These are phyloP conservation scores for Ceratocystis lukuohia DNA, from an alignment of 2,329 filamentous ascomycete species.

Conservation along the genomic window DNA sequence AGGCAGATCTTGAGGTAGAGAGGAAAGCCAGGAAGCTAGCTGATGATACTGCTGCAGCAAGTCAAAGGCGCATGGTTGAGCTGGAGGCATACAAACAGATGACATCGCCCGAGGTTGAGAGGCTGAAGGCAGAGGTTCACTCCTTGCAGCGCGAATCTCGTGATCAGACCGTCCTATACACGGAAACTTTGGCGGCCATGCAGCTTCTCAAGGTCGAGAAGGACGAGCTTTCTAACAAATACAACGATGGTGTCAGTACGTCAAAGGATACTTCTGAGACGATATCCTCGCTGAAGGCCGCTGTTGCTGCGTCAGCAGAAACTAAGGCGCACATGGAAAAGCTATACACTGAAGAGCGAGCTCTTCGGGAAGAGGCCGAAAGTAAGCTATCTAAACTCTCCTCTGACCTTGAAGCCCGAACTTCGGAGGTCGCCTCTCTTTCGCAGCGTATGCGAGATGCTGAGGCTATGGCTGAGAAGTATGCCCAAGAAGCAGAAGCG, in stretches of 20 bases:
- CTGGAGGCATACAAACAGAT: slow-evolving; percentile 74
- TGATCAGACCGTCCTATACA: slow-evolving; percentile 63
- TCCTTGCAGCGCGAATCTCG: slow-evolving; percentile 62
- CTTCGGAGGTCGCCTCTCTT: slow-evolving; percentile 60
- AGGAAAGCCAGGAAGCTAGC: slow-evolving; percentile 67
- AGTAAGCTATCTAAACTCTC: slow-evolving; percentile 62
- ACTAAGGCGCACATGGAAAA: slow-evolving; percentile 65
- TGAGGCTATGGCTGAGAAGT: slow-evolving; percentile 75
- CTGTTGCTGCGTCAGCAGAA: slow-evolving; percentile 64
- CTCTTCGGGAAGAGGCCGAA: slow-evolving; percentile 62
- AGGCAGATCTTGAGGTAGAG: slow-evolving; percentile 64
- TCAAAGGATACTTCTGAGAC: slow-evolving; percentile 57
- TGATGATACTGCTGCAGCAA: slow-evolving; percentile 72
- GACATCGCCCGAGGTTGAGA: slow-evolving; percentile 72
- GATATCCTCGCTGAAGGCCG: slow-evolving; percentile 61
- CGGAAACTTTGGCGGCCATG: slow-evolving; percentile 61
- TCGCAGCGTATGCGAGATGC: slow-evolving; percentile 67
- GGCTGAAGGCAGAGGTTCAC: slow-evolving; percentile 73
- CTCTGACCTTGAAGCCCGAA: slow-evolving; percentile 68
- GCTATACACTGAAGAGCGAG: slow-evolving; percentile 70
- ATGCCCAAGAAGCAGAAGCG: slow-evolving; percentile 73
- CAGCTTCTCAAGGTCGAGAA: slow-evolving; percentile 78
- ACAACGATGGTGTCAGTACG: slow-evolving; percentile 52
- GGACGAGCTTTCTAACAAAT: slow-evolving; percentile 55
- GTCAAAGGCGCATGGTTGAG: slow-evolving; percentile 70